phyloP scores from a whole-genome alignment of 1,284 basidiomycete genomes.

The Meripilus lineatus region DNA sequence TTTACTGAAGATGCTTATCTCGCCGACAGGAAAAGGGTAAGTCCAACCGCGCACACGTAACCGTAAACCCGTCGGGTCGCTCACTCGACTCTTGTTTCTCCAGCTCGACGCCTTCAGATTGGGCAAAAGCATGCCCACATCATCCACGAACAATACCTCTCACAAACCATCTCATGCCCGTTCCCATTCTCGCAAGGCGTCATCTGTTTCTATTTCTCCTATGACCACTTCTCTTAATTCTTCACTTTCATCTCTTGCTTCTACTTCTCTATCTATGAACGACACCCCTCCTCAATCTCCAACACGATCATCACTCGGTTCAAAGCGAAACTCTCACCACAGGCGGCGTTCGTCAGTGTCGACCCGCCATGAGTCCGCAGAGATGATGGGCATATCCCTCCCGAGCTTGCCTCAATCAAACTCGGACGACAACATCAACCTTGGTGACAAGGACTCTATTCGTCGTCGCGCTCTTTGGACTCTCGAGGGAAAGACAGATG shows the following conservation, averaged over 20 bases:
- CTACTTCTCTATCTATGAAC: slow-evolving; percentile 24
- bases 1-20: slow-evolving; percentile 25
- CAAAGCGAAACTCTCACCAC: slow-evolving; percentile 73
- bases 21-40: slow-evolving; percentile 33
- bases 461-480: slow-evolving; percentile 74
- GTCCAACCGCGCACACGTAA: slow-evolving; percentile 10
- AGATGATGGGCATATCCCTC: slow-evolving; percentile 74
- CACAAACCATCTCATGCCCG: slow-evolving; percentile 49
- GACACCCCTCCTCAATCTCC: slow-evolving; percentile 31
- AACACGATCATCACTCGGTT: slow-evolving; percentile 25
- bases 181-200: slow-evolving; percentile 67
- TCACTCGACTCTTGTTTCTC: slow-evolving; percentile 6
- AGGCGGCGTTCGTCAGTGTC: slow-evolving; percentile 80
- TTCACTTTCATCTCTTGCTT: slow-evolving; percentile 36
- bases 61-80: not conserved
- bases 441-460: slow-evolving; percentile 72
- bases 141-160: slow-evolving; percentile 24
- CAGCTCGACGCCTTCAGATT: slow-evolving; percentile 60
- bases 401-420: slow-evolving; percentile 52
- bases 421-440: slow-evolving; percentile 59
- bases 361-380: slow-evolving; percentile 76
- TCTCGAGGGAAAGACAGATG: slow-evolving; percentile 69
- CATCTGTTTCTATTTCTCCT: slow-evolving; percentile 28
- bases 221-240: slow-evolving; percentile 16
- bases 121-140: slow-evolving; percentile 24